Conservation (phyloP, 208 protist species). For the Vickermania ingenoplastis region DNA sequence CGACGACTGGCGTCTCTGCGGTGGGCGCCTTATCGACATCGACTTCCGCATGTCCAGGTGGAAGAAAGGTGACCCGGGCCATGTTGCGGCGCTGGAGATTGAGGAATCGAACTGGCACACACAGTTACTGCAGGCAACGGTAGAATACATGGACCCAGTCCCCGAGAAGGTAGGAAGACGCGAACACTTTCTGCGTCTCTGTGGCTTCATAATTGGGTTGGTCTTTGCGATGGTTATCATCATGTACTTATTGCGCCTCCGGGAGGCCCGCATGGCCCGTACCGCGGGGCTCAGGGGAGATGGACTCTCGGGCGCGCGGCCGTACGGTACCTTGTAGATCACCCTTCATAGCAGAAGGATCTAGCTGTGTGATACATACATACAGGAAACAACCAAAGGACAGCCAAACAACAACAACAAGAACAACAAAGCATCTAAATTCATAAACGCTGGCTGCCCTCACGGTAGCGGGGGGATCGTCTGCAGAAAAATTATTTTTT, state of each 20-base stretch:
- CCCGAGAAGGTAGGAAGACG: slow-evolving; percentile 1
- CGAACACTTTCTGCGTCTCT: slow-evolving; percentile 17
- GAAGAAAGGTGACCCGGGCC: slow-evolving; percentile 82
- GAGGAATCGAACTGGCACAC: slow-evolving; percentile 63
- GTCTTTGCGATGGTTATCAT: slow-evolving; percentile 11
- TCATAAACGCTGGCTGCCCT: no score
- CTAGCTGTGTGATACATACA: no score
- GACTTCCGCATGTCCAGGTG: slow-evolving; percentile 86
- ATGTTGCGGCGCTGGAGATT: slow-evolving; percentile 80
- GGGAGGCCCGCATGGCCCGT: slow-evolving; percentile 16
- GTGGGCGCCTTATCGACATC: slow-evolving; percentile 66
- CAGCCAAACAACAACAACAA: no score
- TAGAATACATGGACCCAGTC: slow-evolving; percentile 15
- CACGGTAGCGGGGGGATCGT: no score
- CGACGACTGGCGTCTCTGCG: slow-evolving; percentile 67
- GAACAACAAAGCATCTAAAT: no score
- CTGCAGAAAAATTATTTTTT: no score
- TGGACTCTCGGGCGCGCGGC: no score
- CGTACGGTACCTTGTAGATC: no score
- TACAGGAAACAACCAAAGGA: no score
- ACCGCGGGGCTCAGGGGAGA: not conserved
- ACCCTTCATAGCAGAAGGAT: no score
- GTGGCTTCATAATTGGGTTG: slow-evolving; percentile 16
- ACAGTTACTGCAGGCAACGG: slow-evolving; percentile 57
- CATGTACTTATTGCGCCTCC: slow-evolving; percentile 10